Evolutionary conservation across 2,329 filamentous ascomycete genomes (phyloP).

Genomic region (Leptographium lundbergii): DNA sequence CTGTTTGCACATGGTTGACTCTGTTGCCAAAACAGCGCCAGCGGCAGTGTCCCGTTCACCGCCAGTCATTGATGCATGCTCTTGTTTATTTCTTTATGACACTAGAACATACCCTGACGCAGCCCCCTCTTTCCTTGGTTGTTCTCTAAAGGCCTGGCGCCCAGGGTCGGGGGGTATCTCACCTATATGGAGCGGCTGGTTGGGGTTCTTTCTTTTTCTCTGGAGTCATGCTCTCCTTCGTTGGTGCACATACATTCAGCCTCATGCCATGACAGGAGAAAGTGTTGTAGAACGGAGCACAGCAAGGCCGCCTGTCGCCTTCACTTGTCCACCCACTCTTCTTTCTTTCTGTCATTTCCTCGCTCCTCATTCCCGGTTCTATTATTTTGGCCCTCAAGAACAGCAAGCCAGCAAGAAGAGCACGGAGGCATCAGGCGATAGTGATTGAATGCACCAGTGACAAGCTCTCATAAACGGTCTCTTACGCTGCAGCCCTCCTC

Average conservation of each 20-base stretch:
- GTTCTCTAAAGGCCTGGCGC: background rate
- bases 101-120: background rate
- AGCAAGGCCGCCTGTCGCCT: background rate
- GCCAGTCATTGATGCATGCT: background rate
- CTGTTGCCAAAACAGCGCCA: background rate
- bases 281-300: background rate
- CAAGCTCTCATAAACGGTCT: background rate
- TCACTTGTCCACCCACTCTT: background rate
- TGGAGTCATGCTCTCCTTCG: background rate
- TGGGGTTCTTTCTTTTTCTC: background rate
- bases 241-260: background rate
- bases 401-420: background rate
- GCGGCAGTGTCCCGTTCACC: constrained; percentile 1
- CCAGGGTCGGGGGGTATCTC: background rate
- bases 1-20: background rate
- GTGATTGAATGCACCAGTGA: background rate
- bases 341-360: background rate
- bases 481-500: background rate
- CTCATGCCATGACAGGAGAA: background rate
- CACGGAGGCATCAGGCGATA: background rate
- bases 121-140: background rate
- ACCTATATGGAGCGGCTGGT: background rate
- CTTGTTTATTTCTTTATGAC: background rate
- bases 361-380: background rate
- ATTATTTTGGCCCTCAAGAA: background rate